A percentile compares a stretch with the other conserved stretches of the same genome.
These are phyloP conservation scores for Fusarium humuli DNA, from an alignment of 2,329 filamentous ascomycete species.

Conservation along the genomic window DNA sequence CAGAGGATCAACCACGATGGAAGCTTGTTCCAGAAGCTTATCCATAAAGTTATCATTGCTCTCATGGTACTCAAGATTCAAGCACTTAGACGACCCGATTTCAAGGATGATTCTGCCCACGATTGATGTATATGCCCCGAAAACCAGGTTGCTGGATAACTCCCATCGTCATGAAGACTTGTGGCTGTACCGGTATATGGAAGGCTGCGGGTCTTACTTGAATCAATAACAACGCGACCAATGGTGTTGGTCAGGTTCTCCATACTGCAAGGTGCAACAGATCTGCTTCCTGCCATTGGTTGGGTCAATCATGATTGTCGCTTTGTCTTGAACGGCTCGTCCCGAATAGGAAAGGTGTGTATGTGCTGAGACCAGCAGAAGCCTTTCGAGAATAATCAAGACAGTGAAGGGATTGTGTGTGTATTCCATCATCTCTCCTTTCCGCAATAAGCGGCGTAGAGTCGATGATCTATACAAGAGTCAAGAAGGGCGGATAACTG, in stretches of 20 bases:
- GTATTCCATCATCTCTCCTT: neutral
- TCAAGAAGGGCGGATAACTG: conserved; percentile 18
- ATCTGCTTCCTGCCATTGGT: conserved; percentile 24
- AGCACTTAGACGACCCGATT: conserved; percentile 16
- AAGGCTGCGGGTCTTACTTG: conserved; percentile 14
- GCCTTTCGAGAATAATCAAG: neutral
- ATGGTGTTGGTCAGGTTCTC: neutral
- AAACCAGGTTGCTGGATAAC: conserved; percentile 37
- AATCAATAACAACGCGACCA: conserved; percentile 8
- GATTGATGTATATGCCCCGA: conserved; percentile 19
- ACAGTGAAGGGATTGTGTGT: neutral
- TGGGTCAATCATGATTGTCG: neutral
- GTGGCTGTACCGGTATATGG: conserved; percentile 5
- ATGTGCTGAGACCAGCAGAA: conserved; percentile 5
- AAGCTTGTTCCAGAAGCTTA: neutral
- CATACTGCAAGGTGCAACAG: conserved; percentile 14
- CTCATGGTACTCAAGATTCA: neutral
- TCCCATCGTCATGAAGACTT: conserved; percentile 6
- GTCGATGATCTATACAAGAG: neutral
- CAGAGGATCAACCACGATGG: neutral
- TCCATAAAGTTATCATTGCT: neutral
- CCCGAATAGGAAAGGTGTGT: conserved; percentile 27
- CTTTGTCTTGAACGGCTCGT: conserved; percentile 14
- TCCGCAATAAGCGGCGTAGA: conserved; percentile 4
- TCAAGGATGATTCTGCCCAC: neutral